Percentiles rank a stretch among this genome's conserved stretches.
phyloP scores from a whole-genome alignment of 805 yeast species.

The Candida quercuum region DNA sequence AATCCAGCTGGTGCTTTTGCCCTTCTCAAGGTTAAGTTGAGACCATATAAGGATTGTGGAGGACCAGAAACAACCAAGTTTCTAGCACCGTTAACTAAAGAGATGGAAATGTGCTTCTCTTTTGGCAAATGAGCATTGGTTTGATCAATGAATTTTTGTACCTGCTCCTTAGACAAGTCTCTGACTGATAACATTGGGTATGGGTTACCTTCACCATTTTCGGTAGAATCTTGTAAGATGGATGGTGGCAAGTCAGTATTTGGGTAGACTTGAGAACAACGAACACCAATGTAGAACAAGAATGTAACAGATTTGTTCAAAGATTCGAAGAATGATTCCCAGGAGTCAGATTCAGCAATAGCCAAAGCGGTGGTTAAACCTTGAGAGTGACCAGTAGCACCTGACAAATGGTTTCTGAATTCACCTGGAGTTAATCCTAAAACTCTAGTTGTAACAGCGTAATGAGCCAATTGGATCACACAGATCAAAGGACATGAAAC shows the following conservation, averaged over 20 bases:
- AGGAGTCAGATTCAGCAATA: constrained; percentile 71
- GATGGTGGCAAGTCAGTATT: constrained; percentile 92
- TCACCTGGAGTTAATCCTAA: constrained; percentile 89
- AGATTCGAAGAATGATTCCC: constrained; percentile 75
- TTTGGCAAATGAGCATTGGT: constrained; percentile 92
- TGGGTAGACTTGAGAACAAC: constrained; percentile 88
- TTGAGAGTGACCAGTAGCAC: constrained; percentile 87
- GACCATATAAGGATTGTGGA: constrained; percentile 95
- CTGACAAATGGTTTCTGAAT: constrained; percentile 60
- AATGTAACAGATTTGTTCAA: constrained; percentile 77
- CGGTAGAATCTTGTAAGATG: constrained; percentile 85
- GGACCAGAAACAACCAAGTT: constrained; percentile 96
- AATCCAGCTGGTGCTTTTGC: constrained; percentile 92
- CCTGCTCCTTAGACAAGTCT: constrained; percentile 77
- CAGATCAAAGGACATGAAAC: constrained; percentile 97
- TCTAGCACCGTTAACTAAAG: constrained; percentile 93
- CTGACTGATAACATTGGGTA: constrained; percentile 96
- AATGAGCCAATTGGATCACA: constrained; percentile 91
- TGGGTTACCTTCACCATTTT: constrained; percentile 93
- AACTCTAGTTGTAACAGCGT: constrained; percentile 78
- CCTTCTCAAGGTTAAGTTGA: constrained; percentile 85
- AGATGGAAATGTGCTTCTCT: constrained; percentile 85
- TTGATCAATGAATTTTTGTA: constrained; percentile 69
- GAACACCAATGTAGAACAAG: constrained; percentile 88
- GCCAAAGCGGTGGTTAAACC: constrained; percentile 93